A percentile compares a stretch with the other conserved stretches of the same genome.
These are phyloP conservation scores for Arthrobotrys entomopaga DNA, from an alignment of 2,329 filamentous ascomycete species.

Conservation along the genomic window DNA sequence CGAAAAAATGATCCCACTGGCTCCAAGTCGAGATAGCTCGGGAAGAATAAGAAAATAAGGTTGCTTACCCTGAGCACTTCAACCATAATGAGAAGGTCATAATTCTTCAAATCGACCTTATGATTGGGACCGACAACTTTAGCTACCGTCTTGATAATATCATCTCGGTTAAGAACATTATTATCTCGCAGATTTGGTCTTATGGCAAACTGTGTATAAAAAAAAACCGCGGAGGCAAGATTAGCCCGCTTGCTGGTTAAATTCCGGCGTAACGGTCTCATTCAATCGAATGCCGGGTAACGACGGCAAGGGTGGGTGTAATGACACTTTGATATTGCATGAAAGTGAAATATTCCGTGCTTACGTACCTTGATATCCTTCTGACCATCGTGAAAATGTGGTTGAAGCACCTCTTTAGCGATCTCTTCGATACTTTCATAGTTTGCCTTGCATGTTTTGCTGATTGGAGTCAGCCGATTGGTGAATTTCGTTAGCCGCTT, in stretches of 20 bases:
- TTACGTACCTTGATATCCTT: conserved; percentile 58
- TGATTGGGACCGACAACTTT: conserved; percentile 73
- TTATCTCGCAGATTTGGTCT: conserved; percentile 68
- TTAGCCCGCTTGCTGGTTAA: conserved; percentile 55
- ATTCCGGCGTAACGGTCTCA: conserved; percentile 45
- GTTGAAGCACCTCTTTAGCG: conserved; percentile 71
- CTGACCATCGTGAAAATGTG: conserved; percentile 69
- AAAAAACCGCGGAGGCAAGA: conserved; percentile 25
- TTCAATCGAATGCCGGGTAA: conserved; percentile 30
- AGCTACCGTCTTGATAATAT: conserved; percentile 77
- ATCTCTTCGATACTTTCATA: conserved; percentile 75
- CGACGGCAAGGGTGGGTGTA: conserved; percentile 30
- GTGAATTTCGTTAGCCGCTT: conserved; percentile 65
- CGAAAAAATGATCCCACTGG: conserved; percentile 23
- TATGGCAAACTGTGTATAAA: conserved; percentile 76
- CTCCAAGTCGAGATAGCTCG: conserved; percentile 1
- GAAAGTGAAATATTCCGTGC: conserved; percentile 43
- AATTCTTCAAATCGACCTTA: conserved; percentile 79
- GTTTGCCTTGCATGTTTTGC: conserved; percentile 72
- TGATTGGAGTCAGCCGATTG: conserved; percentile 67
- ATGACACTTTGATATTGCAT: conserved; percentile 49
- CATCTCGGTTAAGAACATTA: conserved; percentile 70
- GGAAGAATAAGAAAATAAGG: conserved; percentile 51
- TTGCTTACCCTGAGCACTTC: conserved; percentile 78
- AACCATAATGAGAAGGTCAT: conserved; percentile 80